phyloP scores from a whole-genome alignment of 805 yeast genomes.

The Lachancea meyersii region DNA sequence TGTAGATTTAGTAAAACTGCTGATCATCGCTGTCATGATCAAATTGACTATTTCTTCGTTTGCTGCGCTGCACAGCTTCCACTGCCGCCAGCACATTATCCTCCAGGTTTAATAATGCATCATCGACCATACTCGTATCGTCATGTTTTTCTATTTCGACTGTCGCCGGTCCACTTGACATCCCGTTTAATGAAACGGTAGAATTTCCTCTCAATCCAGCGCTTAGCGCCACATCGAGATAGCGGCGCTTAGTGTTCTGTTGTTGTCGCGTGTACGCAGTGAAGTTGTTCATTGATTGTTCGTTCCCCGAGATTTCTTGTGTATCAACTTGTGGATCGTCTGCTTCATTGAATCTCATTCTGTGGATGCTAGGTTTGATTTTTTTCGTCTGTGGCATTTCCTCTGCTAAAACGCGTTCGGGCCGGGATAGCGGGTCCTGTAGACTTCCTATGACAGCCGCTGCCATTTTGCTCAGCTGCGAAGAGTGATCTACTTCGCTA shows the following conservation, averaged over 20 bases:
- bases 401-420: constrained; percentile 14
- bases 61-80: constrained; percentile 20
- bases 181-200: background rate
- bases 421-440: constrained; percentile 11
- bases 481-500: constrained; percentile 17
- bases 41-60: background rate
- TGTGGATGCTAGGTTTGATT: constrained; percentile 3
- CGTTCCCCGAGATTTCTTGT: constrained; percentile 8
- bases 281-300: constrained; percentile 24
- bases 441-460: constrained; percentile 25
- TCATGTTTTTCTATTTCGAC: constrained; percentile 9
- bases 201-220: background rate
- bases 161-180: constrained; percentile 10
- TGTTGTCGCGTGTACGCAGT: constrained; percentile 23
- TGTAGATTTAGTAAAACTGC: background rate
- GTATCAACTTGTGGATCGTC: background rate
- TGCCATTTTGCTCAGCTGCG: constrained; percentile 22
- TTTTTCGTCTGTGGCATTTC: constrained; percentile 1
- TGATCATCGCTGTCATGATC: constrained; percentile 2
- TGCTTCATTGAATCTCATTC: constrained; percentile 4
- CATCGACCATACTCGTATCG: constrained; percentile 17
- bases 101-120: constrained; percentile 23
- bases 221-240: constrained; percentile 16
- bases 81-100: constrained; percentile 29
- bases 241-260: constrained; percentile 15